A percentile compares a stretch with the other conserved stretches of the same genome.
phyloP scores from a whole-genome alignment of 371 early-diverging fungal species.

The Nosema muscidifuracis region DNA sequence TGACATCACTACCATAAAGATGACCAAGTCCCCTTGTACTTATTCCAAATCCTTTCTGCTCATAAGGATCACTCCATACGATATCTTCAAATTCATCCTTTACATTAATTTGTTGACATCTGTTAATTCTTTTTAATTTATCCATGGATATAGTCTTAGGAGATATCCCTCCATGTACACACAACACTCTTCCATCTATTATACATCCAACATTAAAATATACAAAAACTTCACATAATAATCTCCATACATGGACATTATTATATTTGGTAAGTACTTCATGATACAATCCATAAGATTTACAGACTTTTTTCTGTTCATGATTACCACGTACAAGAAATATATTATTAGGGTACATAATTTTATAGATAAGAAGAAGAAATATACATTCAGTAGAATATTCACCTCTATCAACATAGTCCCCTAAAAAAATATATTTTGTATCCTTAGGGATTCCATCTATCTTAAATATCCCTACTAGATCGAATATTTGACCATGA shows the following conservation, averaged over 20 bases:
- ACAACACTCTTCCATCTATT: slow-evolving; percentile 59
- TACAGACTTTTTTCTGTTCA: slow-evolving; percentile 58
- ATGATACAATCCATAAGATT: slow-evolving; percentile 63
- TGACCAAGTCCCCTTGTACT: slow-evolving; percentile 60
- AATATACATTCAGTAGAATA: slow-evolving; percentile 59
- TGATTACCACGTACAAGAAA: slow-evolving; percentile 62
- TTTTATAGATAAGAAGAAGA: slow-evolving; percentile 60
- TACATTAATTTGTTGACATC: slow-evolving; percentile 47
- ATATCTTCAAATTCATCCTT: slow-evolving; percentile 54
- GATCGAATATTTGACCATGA: slow-evolving; percentile 94
- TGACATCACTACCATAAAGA: slow-evolving; percentile 59
- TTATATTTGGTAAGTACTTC: slow-evolving; percentile 59
- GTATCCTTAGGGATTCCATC: slow-evolving; percentile 72
- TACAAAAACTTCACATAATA: slow-evolving; percentile 58
- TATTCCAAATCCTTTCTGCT: slow-evolving; percentile 40
- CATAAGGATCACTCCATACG: slow-evolving; percentile 62
- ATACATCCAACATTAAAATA: slow-evolving; percentile 55
- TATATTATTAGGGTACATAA: slow-evolving; percentile 59
- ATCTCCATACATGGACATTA: slow-evolving; percentile 47
- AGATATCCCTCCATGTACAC: slow-evolving; percentile 64
- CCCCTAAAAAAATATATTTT: slow-evolving; percentile 62
- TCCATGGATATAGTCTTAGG: slow-evolving; percentile 55
- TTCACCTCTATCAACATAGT: slow-evolving; percentile 63
- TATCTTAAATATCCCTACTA: slow-evolving; percentile 91
- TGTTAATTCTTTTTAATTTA: slow-evolving; percentile 53